A percentile compares a stretch with the other conserved stretches of the same genome.
phyloP scores from a whole-genome alignment of 2,329 filamentous ascomycete species.

The Allantophomopsis lycopodina region DNA sequence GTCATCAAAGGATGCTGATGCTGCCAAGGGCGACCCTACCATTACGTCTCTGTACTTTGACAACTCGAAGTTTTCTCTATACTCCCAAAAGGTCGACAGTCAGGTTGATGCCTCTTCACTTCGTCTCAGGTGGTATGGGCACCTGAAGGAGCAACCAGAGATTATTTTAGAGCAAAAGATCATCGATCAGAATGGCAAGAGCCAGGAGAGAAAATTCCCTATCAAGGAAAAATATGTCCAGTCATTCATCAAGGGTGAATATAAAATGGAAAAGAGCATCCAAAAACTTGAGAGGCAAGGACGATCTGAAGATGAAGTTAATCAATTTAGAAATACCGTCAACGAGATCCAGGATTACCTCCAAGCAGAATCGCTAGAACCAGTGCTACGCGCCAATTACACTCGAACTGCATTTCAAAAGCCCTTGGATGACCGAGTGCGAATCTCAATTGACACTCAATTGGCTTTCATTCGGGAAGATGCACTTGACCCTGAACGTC shows the following conservation, averaged over 20 bases:
- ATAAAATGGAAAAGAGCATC: constrained; percentile 83
- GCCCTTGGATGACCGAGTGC: constrained; percentile 76
- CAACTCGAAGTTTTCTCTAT: constrained; percentile 72
- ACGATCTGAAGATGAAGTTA: constrained; percentile 49
- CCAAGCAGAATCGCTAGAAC: constrained; percentile 62
- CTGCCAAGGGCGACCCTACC: constrained; percentile 65
- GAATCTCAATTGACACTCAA: constrained; percentile 87
- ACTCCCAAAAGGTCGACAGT: constrained; percentile 71
- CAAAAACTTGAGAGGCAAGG: constrained; percentile 75
- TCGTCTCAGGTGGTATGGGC: constrained; percentile 83
- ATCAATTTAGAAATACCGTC: constrained; percentile 58
- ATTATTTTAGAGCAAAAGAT: constrained; percentile 85
- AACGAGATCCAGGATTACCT: constrained; percentile 71
- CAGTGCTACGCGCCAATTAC: constrained; percentile 84
- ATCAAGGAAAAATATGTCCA: constrained; percentile 94
- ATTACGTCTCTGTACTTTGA: constrained; percentile 97
- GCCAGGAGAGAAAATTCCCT: constrained; percentile 64
- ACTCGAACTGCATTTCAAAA: constrained; percentile 93
- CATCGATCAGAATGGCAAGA: constrained; percentile 61
- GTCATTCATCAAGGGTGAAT: constrained; percentile 73
- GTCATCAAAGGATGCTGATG: constrained; percentile 68
- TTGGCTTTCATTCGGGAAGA: constrained; percentile 75
- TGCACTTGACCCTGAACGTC: constrained; percentile 66
- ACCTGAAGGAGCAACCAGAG: constrained; percentile 63
- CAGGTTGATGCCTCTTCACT: constrained; percentile 67